Percentiles rank a stretch among this genome's conserved stretches.
These are phyloP conservation scores for Teratosphaeriaceae sp. DNA, from an alignment of 2,329 filamentous ascomycete genomes.

Conservation along the genomic window DNA sequence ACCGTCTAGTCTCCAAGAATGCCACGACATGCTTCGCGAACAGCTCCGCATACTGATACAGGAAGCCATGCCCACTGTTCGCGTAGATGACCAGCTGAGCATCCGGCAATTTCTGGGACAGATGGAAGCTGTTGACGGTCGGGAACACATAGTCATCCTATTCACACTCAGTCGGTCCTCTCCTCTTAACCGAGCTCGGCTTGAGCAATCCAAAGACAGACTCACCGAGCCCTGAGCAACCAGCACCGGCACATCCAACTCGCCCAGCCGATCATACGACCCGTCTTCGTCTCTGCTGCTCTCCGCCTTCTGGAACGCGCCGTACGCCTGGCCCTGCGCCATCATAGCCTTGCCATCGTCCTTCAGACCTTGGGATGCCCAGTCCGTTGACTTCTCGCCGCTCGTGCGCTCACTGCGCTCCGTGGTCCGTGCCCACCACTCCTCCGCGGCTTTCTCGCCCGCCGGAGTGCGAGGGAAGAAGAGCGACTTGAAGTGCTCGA, in stretches of 20 bases:
- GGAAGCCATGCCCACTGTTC: constrained; percentile 8
- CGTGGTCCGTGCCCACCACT: neutral
- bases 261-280: neutral
- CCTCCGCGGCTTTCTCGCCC: neutral
- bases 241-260: neutral
- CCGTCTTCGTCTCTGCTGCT: neutral
- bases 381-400: neutral
- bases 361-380: neutral
- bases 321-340: neutral
- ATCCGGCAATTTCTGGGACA: constrained; percentile 7
- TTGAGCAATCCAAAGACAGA: no score
- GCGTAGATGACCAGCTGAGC: constrained; percentile 8
- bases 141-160: neutral
- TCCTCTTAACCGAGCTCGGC: neutral
- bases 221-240: neutral
- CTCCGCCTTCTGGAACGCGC: neutral
- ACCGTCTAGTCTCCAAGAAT: neutral
- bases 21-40: neutral
- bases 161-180: neutral
- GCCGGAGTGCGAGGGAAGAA: neutral
- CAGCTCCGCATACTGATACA: constrained; percentile 6
- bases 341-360: neutral
- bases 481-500: neutral
- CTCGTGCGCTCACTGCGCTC: neutral
- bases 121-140: neutral